Evolutionary conservation across 1,284 basidiomycete species (phyloP).

Genomic region (Cutaneotrichosporon dermatis): DNA sequence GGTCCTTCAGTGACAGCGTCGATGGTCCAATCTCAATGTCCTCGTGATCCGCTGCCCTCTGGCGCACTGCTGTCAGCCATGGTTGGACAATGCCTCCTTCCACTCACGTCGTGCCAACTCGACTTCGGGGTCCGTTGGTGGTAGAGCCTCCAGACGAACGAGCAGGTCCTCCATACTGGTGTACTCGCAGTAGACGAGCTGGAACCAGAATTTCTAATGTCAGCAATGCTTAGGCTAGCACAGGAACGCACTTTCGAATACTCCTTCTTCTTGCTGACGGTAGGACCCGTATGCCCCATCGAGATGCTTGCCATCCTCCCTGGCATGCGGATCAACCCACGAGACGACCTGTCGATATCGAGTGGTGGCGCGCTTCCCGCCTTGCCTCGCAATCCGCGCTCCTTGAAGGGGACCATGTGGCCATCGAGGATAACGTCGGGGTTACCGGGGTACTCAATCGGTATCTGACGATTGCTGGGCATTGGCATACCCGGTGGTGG

Average conservation of each 20-base stretch:
- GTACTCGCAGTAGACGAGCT: conserved; percentile 75
- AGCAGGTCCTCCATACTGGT: conserved; percentile 64
- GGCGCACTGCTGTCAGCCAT: conserved; percentile 56
- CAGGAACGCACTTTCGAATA: conserved; percentile 33
- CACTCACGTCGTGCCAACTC: conserved; percentile 17
- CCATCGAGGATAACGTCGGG: conserved; percentile 86
- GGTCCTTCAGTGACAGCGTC: conserved; percentile 85
- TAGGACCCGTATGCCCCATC: conserved; percentile 78
- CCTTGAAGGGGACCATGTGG: conserved; percentile 64
- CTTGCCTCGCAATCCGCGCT: conserved; percentile 92
- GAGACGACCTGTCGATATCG: conserved; percentile 61
- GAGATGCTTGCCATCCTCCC: conserved; percentile 64
- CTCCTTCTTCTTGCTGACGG: conserved; percentile 44
- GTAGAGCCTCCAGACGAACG: conserved; percentile 31
- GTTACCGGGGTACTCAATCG: conserved; percentile 84
- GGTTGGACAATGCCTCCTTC: not conserved
- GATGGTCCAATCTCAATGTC: conserved; percentile 82
- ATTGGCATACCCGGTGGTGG: conserved; percentile 41
- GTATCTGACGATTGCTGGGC: conserved; percentile 45
- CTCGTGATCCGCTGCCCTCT: conserved; percentile 63
- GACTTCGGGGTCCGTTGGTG: conserved; percentile 25
- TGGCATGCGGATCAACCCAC: conserved; percentile 52
- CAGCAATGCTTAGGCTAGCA: no score
- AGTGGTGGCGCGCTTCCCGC: conserved; percentile 92
- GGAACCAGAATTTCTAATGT: conserved; percentile 74